Evolutionary conservation across 768 basidiomycete species (phyloP), one percentile per base, ranked within the genome.

Genomic region (Mycena albidolilacea): DNA sequence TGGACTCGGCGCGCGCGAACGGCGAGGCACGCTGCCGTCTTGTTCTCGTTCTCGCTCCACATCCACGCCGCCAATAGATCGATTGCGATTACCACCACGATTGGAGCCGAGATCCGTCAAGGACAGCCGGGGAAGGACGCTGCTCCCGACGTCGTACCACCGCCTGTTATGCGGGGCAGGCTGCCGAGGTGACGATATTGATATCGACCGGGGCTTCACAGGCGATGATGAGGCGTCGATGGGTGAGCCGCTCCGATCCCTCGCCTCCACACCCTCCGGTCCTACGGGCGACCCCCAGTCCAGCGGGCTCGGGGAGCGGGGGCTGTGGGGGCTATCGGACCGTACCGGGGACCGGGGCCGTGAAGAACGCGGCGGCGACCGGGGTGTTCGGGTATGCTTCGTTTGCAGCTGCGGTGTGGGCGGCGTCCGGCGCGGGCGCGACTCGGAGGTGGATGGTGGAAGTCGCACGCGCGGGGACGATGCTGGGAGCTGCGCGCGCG

Each of bases 201-300:
- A 23, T 54, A 54, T 12, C 17, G 35, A 35, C 46, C 8, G 52
- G n/a, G 14, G 35, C 38, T 44, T 46, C 12, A 23, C 7, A 2
- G 67, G 46, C 8, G 64, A 46, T 39, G 39, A 37, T 59, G 41
- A 23, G 14, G 37, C 7, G 17, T 54, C 12, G 60, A 60, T 38
- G 1, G 64, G 55, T 17, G 37, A 64, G 2, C 30, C 30, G 30
- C 48, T 46, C 59, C 19, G 15, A 10, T 21, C n/a, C 19, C 14
- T 6, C 35, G 12, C 30, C 10, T 23, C 38, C 46, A 21, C 15
- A 15, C 37, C 19, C 21, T n/a, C 62, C 58, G 19, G 10, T 10
- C 30, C 57, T n/a, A 52, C 35, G 1, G 73, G 73, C 23, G 73
- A 74, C 4, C 74, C 74, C 74, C 74, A 75, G 58, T 75, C 74